Conservation (phyloP, 352 stramenopile species). For the Bremia lactucae region DNA sequence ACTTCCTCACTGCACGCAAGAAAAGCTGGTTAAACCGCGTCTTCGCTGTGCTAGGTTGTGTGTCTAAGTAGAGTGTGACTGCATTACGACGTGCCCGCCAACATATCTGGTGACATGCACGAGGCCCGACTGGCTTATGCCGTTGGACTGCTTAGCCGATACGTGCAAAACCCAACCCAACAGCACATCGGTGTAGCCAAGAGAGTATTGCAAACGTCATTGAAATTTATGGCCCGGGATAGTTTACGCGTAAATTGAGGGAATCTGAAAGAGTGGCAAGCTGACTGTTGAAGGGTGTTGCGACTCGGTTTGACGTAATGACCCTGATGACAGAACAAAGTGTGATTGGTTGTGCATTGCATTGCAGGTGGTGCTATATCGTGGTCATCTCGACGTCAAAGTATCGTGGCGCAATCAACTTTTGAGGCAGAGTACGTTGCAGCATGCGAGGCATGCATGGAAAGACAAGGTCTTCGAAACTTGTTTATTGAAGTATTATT, state of each 20-base stretch:
- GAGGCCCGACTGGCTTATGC: background rate
- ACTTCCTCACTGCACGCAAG: no score
- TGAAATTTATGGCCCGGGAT: background rate
- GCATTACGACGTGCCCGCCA: no score
- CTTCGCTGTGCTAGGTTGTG: no score
- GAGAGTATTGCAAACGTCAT: background rate
- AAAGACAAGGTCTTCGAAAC: background rate
- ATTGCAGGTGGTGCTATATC: background rate
- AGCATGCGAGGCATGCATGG: background rate
- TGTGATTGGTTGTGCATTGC: background rate
- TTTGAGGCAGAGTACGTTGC: background rate
- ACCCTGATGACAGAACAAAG: background rate
- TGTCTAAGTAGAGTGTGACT: no score
- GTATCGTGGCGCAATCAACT: background rate
- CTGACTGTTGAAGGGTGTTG: no score
- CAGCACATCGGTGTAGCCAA: background rate
- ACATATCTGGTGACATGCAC: background rate
- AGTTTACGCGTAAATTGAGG: background rate
- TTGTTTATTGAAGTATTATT: background rate
- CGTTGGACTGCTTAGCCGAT: background rate
- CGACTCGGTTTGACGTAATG: background rate
- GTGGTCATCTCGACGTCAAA: background rate
- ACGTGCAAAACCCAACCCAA: background rate
- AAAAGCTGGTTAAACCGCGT: no score
- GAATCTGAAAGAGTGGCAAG: background rate